A percentile compares a stretch with the other conserved stretches of the same genome.
Evolutionary conservation across 192 early-diverging fungal genomes (phyloP).

Genomic region (Blastocladiella britannica): DNA sequence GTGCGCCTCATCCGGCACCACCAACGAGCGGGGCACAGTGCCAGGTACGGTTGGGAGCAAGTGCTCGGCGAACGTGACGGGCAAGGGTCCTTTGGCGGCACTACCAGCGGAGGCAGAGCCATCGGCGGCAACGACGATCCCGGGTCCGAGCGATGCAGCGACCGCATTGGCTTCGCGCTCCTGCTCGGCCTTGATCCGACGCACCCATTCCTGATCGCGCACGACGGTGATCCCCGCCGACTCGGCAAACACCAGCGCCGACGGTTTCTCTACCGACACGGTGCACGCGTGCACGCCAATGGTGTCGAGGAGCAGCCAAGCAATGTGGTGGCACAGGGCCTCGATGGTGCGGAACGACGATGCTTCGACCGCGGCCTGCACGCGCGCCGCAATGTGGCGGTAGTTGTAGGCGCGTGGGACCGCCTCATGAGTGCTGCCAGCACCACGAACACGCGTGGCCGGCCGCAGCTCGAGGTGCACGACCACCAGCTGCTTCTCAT

Average conservation of each 20-base stretch:
- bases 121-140: no score
- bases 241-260: conserved; percentile 74
- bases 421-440: no score
- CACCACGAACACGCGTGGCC: conserved; percentile 11
- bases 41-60: no score
- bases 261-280: conserved; percentile 82
- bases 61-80: no score
- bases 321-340: conserved; percentile 66
- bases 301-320: conserved; percentile 48
- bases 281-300: conserved; percentile 76
- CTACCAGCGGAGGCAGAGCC: no score
- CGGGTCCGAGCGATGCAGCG: no score
- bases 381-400: conserved; percentile 67
- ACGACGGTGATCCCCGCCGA: conserved; percentile 81
- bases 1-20: not conserved
- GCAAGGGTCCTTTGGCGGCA: no score
- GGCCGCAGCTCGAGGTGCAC: conserved; percentile 51
- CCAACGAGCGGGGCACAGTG: not conserved
- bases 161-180: not conserved
- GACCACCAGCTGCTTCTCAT: conserved; percentile 74
- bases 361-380: conserved; percentile 55
- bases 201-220: conserved; percentile 19
- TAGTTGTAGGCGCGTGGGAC: conserved; percentile 63
- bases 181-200: not conserved
- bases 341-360: conserved; percentile 89